phyloP scores from a whole-genome alignment of 2,329 filamentous ascomycete species.

The Fusarium sacchari region DNA sequence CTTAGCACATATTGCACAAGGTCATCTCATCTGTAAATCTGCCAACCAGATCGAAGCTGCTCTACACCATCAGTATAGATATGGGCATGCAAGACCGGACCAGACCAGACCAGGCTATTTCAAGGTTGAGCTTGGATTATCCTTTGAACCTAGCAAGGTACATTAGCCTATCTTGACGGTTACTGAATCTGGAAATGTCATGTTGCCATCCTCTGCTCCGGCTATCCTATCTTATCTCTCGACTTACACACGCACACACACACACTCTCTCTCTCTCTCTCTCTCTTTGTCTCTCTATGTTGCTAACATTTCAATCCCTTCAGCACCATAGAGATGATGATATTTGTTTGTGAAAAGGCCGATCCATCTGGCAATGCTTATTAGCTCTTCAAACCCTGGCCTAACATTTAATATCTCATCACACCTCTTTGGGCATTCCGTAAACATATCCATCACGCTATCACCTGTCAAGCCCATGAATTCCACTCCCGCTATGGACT shows the following conservation, averaged over 20 bases:
- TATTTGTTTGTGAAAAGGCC: background rate
- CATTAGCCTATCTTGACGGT: conserved; percentile 25
- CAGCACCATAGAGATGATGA: background rate
- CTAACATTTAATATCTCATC: conserved; percentile 3
- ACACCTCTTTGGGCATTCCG: background rate
- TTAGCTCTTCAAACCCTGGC: background rate
- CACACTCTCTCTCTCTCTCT: background rate
- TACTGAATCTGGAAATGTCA: background rate
- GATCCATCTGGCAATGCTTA: background rate
- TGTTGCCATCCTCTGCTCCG: background rate
- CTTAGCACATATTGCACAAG: background rate
- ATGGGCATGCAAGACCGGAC: background rate
- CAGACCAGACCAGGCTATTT: background rate
- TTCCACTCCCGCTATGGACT: conserved; percentile 20
- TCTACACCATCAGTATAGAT: conserved; percentile 18
- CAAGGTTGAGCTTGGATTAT: conserved; percentile 11
- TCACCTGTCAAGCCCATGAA: conserved; percentile 10
- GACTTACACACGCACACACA: background rate
- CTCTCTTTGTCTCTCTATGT: background rate
- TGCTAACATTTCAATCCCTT: background rate
- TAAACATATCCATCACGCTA: conserved; percentile 6
- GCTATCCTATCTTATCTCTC: conserved; percentile 7
- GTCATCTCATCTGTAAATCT: background rate
- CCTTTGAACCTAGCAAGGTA: conserved; percentile 11
- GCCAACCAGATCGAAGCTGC: conserved; percentile 19